Conservation (phyloP, 345 rosid genomes). For the Pistacia atlantica region DNA sequence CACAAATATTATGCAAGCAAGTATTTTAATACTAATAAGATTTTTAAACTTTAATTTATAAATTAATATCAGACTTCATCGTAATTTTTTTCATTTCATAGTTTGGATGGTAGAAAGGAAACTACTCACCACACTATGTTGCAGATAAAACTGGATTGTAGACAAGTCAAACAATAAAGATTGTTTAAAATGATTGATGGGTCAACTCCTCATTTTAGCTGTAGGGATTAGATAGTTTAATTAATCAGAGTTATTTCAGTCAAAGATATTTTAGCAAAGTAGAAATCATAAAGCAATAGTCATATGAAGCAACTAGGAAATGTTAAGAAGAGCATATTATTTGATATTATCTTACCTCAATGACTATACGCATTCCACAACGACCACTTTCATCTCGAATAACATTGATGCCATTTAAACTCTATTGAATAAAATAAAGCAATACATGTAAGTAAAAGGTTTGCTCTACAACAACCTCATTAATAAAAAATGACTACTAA, state of each 20-base stretch:
- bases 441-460: no score
- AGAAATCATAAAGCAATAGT: not conserved
- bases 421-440: constrained; percentile 40
- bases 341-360: constrained; percentile 63
- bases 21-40: not conserved
- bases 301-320: constrained; percentile 8
- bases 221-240: constrained; percentile 21
- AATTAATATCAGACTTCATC: no score
- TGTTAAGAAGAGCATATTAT: constrained; percentile 8
- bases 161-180: constrained; percentile 85
- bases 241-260: not conserved
- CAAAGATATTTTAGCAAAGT: not conserved
- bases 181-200: constrained; percentile 79
- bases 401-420: constrained; percentile 85
- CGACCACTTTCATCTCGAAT: constrained; percentile 98
- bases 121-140: constrained; percentile 92
- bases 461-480: not conserved
- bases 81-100: no score
- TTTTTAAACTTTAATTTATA: no score
- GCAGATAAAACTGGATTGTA: constrained; percentile 96
- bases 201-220: constrained; percentile 93
- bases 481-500: no score
- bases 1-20: not conserved
- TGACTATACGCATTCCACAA: constrained; percentile 90
- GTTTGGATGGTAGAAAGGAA: not conserved